These are phyloP conservation scores for Phalaenopsis aphrodite DNA, from an alignment of 106 monocot genomes.

Conservation along the genomic window DNA sequence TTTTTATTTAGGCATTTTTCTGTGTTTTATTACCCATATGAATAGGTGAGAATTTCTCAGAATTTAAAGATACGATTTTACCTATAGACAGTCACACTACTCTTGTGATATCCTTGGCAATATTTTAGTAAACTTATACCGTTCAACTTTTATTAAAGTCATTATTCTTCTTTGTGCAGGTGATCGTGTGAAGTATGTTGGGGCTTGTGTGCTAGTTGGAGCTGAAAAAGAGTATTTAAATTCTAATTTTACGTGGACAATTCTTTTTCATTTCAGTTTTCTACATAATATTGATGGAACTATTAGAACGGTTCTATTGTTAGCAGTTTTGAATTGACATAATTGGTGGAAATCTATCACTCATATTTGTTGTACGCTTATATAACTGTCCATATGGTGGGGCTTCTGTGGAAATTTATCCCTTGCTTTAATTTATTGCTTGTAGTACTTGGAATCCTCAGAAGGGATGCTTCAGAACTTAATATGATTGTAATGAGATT, in stretches of 20 bases:
- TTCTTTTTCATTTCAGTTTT: neutral
- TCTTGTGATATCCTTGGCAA: neutral
- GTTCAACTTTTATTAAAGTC: neutral
- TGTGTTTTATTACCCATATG: neutral
- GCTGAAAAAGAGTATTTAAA: constrained; percentile 5
- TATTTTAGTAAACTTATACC: neutral
- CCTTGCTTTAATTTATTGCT: neutral
- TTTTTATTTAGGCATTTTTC: neutral
- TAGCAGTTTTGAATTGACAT: neutral
- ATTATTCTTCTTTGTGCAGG: constrained; percentile 2
- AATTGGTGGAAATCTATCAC: neutral
- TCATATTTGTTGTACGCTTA: neutral
- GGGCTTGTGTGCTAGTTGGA: constrained; percentile 3
- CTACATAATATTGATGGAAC: neutral
- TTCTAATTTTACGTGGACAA: neutral
- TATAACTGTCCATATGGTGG: neutral
- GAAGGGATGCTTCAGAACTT: neutral
- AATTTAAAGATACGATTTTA: neutral
- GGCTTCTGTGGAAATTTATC: neutral
- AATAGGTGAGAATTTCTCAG: neutral
- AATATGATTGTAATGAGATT: neutral
- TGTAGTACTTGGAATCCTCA: neutral
- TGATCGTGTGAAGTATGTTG: constrained; percentile 17
- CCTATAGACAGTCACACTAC: neutral
- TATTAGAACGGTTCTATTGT: neutral